Evolutionary conservation across 768 basidiomycete species (phyloP).

Genomic region (Rhodocollybia butyracea): DNA sequence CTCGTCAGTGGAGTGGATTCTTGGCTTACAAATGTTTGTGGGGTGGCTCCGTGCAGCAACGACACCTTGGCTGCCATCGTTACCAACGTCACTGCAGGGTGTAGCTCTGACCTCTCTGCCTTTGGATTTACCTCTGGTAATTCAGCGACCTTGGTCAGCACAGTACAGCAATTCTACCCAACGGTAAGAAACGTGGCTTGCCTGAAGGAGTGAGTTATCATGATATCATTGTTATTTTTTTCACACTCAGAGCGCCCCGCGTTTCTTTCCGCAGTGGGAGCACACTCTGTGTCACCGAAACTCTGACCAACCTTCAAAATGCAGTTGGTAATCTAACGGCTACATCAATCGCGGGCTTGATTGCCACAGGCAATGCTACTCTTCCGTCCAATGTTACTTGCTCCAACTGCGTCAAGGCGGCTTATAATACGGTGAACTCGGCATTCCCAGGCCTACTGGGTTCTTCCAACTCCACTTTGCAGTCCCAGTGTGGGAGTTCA

Average conservation of each 20-base stretch:
- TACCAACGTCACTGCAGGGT: conserved; percentile 47
- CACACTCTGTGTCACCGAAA: conserved; percentile 54
- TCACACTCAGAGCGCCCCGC: background rate
- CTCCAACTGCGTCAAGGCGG: conserved; percentile 50
- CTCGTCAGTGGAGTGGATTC: conserved; percentile 47
- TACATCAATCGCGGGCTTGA: conserved; percentile 20
- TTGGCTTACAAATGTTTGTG: conserved; percentile 57
- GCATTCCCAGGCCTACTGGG: conserved; percentile 33
- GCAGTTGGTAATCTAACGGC: conserved; percentile 34
- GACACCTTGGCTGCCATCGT: conserved; percentile 53
- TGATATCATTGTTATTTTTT: background rate
- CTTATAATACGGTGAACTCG: conserved; percentile 39
- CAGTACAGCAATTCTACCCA: conserved; percentile 56
- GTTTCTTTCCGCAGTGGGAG: conserved; percentile 30
- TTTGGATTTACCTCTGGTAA: conserved; percentile 22
- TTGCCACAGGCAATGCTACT: conserved; percentile 8
- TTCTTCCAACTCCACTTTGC: conserved; percentile 23
- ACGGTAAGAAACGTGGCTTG: conserved; percentile 53
- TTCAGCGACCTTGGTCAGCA: conserved; percentile 23
- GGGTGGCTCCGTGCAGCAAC: conserved; percentile 56
- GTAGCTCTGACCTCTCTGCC: conserved; percentile 34
- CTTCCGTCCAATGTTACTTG: conserved; percentile 42
- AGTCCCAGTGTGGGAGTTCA: conserved; percentile 43
- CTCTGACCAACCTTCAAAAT: conserved; percentile 49
- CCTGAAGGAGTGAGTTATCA: conserved; percentile 56